A percentile compares a stretch with the other conserved stretches of the same genome.
Evolutionary conservation across 345 rosid genomes (phyloP).

Genomic region (Bruguiera sexangula): DNA sequence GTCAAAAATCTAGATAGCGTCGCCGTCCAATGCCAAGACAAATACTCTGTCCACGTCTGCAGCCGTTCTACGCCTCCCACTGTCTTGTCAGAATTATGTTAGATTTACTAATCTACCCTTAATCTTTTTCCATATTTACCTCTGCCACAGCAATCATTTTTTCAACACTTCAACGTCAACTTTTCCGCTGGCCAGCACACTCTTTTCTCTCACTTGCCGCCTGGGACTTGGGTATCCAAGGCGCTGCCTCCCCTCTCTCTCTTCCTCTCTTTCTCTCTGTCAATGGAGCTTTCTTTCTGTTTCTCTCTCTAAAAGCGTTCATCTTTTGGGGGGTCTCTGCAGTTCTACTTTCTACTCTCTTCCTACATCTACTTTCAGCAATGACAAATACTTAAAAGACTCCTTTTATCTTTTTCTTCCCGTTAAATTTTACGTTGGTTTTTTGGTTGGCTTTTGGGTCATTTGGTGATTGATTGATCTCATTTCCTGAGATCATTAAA

Average conservation of each 20-base stretch:
- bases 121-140: not conserved
- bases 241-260: not conserved
- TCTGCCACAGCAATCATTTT: not conserved
- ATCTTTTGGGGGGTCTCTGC: not conserved
- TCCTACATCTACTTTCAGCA: not conserved
- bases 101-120: not conserved
- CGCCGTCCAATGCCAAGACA: not conserved
- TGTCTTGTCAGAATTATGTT: not conserved
- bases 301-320: not conserved
- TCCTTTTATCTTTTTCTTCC: not conserved
- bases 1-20: not conserved
- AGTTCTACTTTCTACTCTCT: not conserved
- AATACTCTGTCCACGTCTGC: not conserved
- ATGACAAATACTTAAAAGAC: not conserved
- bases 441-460: not conserved
- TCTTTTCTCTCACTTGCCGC: not conserved
- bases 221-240: not conserved
- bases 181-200: not conserved
- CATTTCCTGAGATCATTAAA: conserved; percentile 1
- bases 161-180: not conserved
- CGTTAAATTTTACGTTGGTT: not conserved
- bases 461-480: conserved; percentile 9
- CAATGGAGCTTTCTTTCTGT: no score
- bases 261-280: not conserved
- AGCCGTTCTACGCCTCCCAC: not conserved